Evolutionary conservation across 176 grass and related monocot species (phyloP), one percentile per base, ranked within the genome.

Genomic region (Triticum monococcum): DNA sequence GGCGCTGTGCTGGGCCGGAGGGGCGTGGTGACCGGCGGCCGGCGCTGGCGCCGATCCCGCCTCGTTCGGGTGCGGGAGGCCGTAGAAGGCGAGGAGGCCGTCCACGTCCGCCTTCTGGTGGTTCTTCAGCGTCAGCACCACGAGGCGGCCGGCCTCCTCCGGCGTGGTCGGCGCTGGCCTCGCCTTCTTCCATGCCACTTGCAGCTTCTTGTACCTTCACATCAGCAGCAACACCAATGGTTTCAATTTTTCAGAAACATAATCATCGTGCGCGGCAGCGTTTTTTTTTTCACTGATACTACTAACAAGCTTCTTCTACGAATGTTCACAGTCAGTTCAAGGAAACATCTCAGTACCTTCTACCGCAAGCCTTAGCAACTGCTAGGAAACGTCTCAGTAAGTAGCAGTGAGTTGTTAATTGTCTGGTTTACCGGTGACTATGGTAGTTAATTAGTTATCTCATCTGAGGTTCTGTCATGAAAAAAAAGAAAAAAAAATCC

Each of bases 91-190:
- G 83, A 96, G 81, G 46, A 99, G 71, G 22, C 54, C 54, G 18
- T 99, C 94, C 3, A 99, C 88, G 16, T 99, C 89, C 30, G 94
- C 97, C 79, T 96, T 99, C 67, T 99, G 94, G 31, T 99, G 97
- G 64, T 93, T 94, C 92, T 99, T 99, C 25, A 99, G 90, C 16
- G 97, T 92, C 57, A 83, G 83, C 64, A 99, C 77, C 23, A 99
- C 91, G 71, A 99, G 83, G 11, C 79, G 70, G 4, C 90, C 81
- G 3, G 94, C 92, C 20, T 92, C 93, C 90, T 99, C 93, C 18
- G 89, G 90, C 72, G 94, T 96, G 64, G 77, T 96, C 9, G 97
- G 97, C 1, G 92, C 83, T 18, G 92, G 97, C 78, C 91, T 89
- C 13, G 92, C 82, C 64, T 92, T 93, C 91, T 88, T 91, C 97